Base-by-base conservation (phyloP, 306 rosid genomes). In the Glycyrrhiza uralensis region DNA sequence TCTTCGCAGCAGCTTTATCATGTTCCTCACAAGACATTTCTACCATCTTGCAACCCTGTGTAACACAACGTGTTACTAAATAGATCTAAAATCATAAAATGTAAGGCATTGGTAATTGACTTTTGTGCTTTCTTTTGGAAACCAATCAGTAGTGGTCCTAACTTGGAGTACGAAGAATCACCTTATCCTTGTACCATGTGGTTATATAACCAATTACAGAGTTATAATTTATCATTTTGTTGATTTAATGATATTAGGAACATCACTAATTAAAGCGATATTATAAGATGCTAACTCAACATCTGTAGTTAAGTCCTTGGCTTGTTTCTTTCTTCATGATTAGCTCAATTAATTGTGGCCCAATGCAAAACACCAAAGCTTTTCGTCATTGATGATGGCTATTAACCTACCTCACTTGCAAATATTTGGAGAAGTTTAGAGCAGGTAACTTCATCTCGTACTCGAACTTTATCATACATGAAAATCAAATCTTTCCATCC, bases 21-120 rank as follows among this genome's bases (percentile, higher is more conserved):
- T 89, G 95, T 52, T 84, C 95, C 73, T 82, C 86, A 47, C 91
- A 86, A 29, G 89, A 39, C 86, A 89, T 86, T 56, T 84, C 75
- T 11, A 84, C 71, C 95, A 89, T 89, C 62, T 51, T 81, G 79
- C 95, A 89, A 69, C 95, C 95, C 91, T 86, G 54, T 4, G 6
- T 19, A 54, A 56, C 28, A 47, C 38, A 28, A 44, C 14, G 30
- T 9, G 23, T 19, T 0, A 3, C 1, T 4, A 57, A 18, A 42
- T 44, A 35, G 20, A 38, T 18, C 41, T 14, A 32, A 3, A 56
- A 47, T 49, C 26, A 54, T 41, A 42, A 22, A n/a, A 42, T 71
- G 30, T n/a, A 32, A 22, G 39, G 1, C 69, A 59, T 46, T 33
- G n/a, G 22, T 17, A 42, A 24, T 5, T 30, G 18, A 30, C 4